Conservation (phyloP, 768 basidiomycete genomes). For the Hygrophorus russula region DNA sequence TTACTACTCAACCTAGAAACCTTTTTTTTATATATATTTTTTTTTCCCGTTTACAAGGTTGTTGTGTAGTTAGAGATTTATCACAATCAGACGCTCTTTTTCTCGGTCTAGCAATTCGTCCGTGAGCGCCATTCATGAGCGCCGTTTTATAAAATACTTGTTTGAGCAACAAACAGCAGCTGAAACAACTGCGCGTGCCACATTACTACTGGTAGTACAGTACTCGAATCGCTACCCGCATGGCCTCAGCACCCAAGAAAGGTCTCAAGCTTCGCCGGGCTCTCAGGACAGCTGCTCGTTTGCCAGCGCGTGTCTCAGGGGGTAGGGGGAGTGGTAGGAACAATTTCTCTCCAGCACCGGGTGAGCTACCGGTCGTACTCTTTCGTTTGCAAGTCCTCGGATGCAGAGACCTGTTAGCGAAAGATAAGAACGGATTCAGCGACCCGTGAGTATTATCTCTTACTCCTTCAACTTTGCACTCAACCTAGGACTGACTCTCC, state of each 20-base stretch:
- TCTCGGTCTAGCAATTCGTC: too few species aligned
- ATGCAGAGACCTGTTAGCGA: slow-evolving; percentile 49
- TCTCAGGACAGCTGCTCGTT: slow-evolving; percentile 45
- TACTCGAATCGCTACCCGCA: slow-evolving; percentile 13
- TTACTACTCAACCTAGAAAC: too few species aligned
- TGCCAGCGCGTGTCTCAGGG: slow-evolving; percentile 37
- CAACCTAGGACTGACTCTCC: not conserved
- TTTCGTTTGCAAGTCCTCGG: slow-evolving; percentile 60
- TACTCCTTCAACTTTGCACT: not conserved
- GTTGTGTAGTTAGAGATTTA: too few species aligned
- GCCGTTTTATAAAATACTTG: too few species aligned
- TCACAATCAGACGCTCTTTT: too few species aligned
- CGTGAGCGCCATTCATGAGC: too few species aligned
- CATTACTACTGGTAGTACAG: too few species aligned
- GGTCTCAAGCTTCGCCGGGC: slow-evolving; percentile 46
- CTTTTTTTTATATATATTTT: too few species aligned
- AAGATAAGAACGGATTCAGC: slow-evolving; percentile 57
- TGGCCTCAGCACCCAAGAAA: slow-evolving; percentile 14
- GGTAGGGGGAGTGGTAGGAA: slow-evolving; percentile 22
- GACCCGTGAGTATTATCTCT: slow-evolving; percentile 52
- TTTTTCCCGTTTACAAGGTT: too few species aligned
- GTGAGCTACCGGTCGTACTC: slow-evolving; percentile 56
- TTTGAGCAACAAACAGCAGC: too few species aligned
- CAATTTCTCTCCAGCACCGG: slow-evolving; percentile 31
- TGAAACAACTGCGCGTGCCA: too few species aligned